These are phyloP conservation scores for Kurtzmaniella quercitrusa DNA, from an alignment of 1,139 yeast species.

Conservation along the genomic window DNA sequence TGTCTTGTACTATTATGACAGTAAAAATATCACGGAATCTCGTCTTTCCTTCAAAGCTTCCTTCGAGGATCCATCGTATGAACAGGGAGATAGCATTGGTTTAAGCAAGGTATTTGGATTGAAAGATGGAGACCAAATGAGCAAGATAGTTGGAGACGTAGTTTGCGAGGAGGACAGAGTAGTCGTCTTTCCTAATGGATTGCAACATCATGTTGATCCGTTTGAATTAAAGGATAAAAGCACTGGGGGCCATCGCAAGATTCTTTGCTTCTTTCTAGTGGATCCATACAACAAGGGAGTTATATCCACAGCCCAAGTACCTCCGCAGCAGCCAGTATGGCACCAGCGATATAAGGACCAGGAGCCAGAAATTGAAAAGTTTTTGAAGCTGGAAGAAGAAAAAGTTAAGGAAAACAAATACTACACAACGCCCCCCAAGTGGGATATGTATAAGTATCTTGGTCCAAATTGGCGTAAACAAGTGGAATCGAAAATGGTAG, in stretches of 20 bases:
- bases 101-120: slow-evolving; percentile 25
- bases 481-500: neutral
- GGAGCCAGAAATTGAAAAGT: slow-evolving; percentile 2
- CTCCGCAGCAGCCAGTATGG: slow-evolving; percentile 19
- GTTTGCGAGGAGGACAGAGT: slow-evolving; percentile 23
- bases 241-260: slow-evolving; percentile 36
- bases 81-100: slow-evolving; percentile 28
- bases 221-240: slow-evolving; percentile 32
- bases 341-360: slow-evolving; percentile 4
- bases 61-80: slow-evolving; percentile 32
- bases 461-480: neutral
- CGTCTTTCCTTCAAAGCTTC: slow-evolving; percentile 28
- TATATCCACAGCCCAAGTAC: slow-evolving; percentile 28
- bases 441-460: neutral
- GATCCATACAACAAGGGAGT: slow-evolving; percentile 34
- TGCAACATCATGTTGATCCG: slow-evolving; percentile 38
- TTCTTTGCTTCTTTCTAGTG: slow-evolving; percentile 36
- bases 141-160: slow-evolving; percentile 20
- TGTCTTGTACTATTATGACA: slow-evolving; percentile 38
- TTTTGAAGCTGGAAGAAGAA: slow-evolving; percentile 8
- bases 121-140: slow-evolving; percentile 23
- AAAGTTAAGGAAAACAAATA: neutral
- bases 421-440: neutral
- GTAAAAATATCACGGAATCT: slow-evolving; percentile 36
- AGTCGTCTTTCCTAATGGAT: slow-evolving; percentile 35